Evolutionary conservation across 331 rosid species (phyloP).

Genomic region (Saraca asoca): DNA sequence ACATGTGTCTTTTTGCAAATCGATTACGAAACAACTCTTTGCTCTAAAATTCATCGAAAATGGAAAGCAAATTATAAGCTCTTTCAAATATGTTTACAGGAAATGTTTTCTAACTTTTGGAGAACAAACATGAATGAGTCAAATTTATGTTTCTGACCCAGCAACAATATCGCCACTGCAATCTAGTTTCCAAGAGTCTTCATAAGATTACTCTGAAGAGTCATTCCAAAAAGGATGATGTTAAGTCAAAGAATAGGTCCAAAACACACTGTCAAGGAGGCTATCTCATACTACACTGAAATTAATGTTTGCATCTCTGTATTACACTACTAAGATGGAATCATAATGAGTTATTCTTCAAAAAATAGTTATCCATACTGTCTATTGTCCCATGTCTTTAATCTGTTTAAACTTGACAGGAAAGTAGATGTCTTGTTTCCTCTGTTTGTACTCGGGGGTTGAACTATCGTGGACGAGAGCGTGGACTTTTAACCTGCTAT

Average conservation of each 20-base stretch:
- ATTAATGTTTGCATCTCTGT: slow-evolving; percentile 21
- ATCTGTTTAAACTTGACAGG: slow-evolving; percentile 52
- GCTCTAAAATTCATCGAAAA: neutral
- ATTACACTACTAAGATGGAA: slow-evolving; percentile 15
- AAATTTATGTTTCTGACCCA: slow-evolving; percentile 3
- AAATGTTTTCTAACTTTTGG: slow-evolving; percentile 12
- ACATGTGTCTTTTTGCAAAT: slow-evolving; percentile 11
- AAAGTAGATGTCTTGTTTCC: slow-evolving; percentile 63
- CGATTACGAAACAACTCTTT: slow-evolving; percentile 6
- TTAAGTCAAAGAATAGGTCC: slow-evolving; percentile 22
- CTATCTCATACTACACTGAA: neutral
- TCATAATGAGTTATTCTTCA: slow-evolving; percentile 22
- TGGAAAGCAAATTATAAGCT: neutral
- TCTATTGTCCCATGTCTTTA: neutral
- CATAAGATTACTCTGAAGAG: neutral
- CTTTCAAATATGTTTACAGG: neutral
- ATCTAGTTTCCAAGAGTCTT: neutral
- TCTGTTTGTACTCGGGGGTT: slow-evolving; percentile 84
- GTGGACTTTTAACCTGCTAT: slow-evolving; percentile 83
- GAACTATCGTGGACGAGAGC: slow-evolving; percentile 74
- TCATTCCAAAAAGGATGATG: too few relatives aligned
- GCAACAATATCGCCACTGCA: neutral
- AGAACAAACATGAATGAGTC: slow-evolving; percentile 2
- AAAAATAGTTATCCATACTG: neutral
- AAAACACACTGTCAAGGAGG: slow-evolving; percentile 8